Evolutionary conservation across 2,329 filamentous ascomycete species (phyloP).

Genomic region (Nannizziopsis arthrosporioides): DNA sequence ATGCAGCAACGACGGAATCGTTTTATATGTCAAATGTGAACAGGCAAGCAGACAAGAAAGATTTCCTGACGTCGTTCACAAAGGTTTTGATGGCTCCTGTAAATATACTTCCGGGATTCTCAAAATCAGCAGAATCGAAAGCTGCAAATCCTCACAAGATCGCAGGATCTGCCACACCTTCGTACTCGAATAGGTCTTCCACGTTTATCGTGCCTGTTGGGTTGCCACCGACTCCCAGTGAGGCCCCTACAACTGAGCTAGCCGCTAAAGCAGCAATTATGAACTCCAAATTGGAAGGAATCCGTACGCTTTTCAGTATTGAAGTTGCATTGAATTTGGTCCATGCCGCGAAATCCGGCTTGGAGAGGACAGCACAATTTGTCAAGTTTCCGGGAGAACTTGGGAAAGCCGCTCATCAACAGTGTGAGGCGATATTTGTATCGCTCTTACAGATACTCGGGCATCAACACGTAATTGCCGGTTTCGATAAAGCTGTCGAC

Average conservation of each 20-base stretch:
- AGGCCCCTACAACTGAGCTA: slow-evolving; percentile 78
- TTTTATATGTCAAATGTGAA: slow-evolving; percentile 96
- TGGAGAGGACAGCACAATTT: slow-evolving; percentile 77
- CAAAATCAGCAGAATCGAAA: slow-evolving; percentile 41
- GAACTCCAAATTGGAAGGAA: slow-evolving; percentile 86
- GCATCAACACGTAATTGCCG: slow-evolving; percentile 74
- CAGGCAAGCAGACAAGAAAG: slow-evolving; percentile 86
- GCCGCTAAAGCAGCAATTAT: slow-evolving; percentile 97
- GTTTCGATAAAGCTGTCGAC: slow-evolving; percentile 83
- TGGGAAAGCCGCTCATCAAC: slow-evolving; percentile 71
- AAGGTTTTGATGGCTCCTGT: slow-evolving; percentile 99
- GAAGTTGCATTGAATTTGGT: slow-evolving; percentile 85
- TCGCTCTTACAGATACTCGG: slow-evolving; percentile 72
- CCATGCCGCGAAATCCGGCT: slow-evolving; percentile 72
- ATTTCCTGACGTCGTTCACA: slow-evolving; percentile 92
- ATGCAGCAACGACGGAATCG: slow-evolving; percentile 80
- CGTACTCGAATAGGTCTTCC: slow-evolving; percentile 30
- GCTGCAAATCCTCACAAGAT: slow-evolving; percentile 19
- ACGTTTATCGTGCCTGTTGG: slow-evolving; percentile 25
- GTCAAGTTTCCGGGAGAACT: slow-evolving; percentile 66
- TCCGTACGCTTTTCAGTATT: slow-evolving; percentile 89
- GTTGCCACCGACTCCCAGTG: slow-evolving; percentile 25
- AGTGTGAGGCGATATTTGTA: slow-evolving; percentile 84
- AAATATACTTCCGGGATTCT: slow-evolving; percentile 67
- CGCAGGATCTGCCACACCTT: slow-evolving; percentile 15